These are phyloP conservation scores for Plasmodium gaboni DNA, from an alignment of 169 alveolate genomes.

Conservation along the genomic window DNA sequence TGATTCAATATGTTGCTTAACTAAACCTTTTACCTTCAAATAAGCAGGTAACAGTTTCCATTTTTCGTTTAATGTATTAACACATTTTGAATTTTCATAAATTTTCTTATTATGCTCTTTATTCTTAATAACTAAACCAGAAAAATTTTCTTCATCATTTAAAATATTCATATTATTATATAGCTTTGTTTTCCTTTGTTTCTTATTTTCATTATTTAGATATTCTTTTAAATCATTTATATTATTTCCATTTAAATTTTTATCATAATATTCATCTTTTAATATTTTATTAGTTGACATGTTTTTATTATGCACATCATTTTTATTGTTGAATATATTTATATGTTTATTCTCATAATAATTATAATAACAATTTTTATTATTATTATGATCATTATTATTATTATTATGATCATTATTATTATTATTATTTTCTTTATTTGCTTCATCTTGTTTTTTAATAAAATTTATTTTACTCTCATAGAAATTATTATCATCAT, in stretches of 20 bases:
- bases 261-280: slow-evolving; percentile 1
- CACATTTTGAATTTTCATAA: slow-evolving; percentile 40
- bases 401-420: too few species aligned
- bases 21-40: slow-evolving; percentile 94
- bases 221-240: not conserved
- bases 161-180: not conserved
- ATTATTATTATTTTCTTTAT: too few species aligned
- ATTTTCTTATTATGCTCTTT: slow-evolving; percentile 40
- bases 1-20: slow-evolving; percentile 96
- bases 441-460: too few species aligned
- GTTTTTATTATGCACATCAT: too few species aligned
- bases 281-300: not conserved
- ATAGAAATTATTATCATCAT: too few species aligned
- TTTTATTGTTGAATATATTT: too few species aligned
- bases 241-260: not conserved
- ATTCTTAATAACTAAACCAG: slow-evolving; percentile 38
- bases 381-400: too few species aligned
- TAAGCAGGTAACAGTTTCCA: slow-evolving; percentile 95
- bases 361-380: too few species aligned
- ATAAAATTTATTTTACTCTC: too few species aligned
- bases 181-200: not conserved
- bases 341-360: too few species aligned
- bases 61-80: slow-evolving; percentile 89
- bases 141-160: not conserved
- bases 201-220: not conserved